Conservation (phyloP, 768 basidiomycete species). For the Agrocybe chaxingu region DNA sequence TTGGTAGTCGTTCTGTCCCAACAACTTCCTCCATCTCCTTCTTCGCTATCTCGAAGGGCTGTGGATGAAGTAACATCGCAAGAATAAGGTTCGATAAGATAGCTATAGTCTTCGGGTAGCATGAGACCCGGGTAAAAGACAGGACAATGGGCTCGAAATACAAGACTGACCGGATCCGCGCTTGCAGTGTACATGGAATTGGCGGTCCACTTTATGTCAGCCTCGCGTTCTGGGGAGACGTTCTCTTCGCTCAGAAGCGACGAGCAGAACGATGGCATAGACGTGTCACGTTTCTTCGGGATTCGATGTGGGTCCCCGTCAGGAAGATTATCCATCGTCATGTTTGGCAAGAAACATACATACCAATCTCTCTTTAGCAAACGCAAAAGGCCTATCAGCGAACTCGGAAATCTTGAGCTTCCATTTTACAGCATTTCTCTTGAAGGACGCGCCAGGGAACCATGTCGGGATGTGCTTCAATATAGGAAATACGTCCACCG, state of each 20-base stretch:
- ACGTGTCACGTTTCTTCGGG: conserved; percentile 36
- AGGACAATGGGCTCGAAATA: background rate
- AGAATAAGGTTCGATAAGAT: no score
- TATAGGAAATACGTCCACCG: conserved; percentile 43
- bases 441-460: conserved; percentile 69
- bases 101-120: no score
- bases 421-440: conserved; percentile 57
- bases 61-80: no score
- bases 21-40: no score
- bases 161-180: conserved; percentile 53
- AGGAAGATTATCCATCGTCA: background rate
- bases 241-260: conserved; percentile 53
- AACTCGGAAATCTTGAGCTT: conserved; percentile 62
- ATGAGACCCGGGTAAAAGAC: no score
- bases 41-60: no score
- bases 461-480: conserved; percentile 60
- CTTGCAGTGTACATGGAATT: conserved; percentile 77
- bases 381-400: conserved; percentile 60
- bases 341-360: conserved; percentile 10
- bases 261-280: conserved; percentile 40
- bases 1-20: no score
- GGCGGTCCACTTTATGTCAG: conserved; percentile 78
- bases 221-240: conserved; percentile 44
- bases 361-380: conserved; percentile 56
- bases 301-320: conserved; percentile 6